Conservation (phyloP, 2,329 filamentous ascomycete species). For the Claviceps sp. region DNA sequence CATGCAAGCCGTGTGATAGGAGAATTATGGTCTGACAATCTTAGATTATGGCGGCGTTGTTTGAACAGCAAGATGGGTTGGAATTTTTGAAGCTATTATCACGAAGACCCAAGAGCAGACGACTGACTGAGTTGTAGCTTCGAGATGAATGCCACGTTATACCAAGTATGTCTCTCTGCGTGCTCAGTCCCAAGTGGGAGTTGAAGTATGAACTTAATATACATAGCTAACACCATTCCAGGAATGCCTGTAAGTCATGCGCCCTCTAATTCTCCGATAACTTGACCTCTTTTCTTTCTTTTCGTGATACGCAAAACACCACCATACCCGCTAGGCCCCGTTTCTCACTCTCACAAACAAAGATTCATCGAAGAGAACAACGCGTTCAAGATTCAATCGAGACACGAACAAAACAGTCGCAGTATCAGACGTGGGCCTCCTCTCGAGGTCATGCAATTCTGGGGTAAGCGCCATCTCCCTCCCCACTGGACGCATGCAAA, state of each 20-base stretch:
- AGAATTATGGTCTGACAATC: neutral
- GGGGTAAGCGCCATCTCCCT: slow-evolving; percentile 44
- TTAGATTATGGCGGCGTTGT: slow-evolving; percentile 76
- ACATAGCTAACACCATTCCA: slow-evolving; percentile 14
- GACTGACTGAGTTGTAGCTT: slow-evolving; percentile 30
- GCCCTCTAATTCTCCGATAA: no score
- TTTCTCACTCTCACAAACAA: slow-evolving; percentile 1
- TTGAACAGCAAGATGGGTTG: slow-evolving; percentile 72
- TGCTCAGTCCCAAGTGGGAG: slow-evolving; percentile 6
- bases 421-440: slow-evolving; percentile 29
- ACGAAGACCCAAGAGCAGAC: neutral
- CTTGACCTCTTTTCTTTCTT: neutral
- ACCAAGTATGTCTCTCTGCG: slow-evolving; percentile 52
- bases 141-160: slow-evolving; percentile 89
- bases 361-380: slow-evolving; percentile 93
- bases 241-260: slow-evolving; percentile 37
- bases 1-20: neutral
- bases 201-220: neutral
- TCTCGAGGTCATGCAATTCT: slow-evolving; percentile 79
- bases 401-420: slow-evolving; percentile 36
- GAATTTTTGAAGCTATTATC: neutral
- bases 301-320: neutral
- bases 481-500: neutral
- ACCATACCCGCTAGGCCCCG: neutral
- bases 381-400: slow-evolving; percentile 51